Evolutionary conservation across 768 basidiomycete genomes (phyloP), one percentile per base, ranked within the genome.

Genomic region (Collybia sordida): DNA sequence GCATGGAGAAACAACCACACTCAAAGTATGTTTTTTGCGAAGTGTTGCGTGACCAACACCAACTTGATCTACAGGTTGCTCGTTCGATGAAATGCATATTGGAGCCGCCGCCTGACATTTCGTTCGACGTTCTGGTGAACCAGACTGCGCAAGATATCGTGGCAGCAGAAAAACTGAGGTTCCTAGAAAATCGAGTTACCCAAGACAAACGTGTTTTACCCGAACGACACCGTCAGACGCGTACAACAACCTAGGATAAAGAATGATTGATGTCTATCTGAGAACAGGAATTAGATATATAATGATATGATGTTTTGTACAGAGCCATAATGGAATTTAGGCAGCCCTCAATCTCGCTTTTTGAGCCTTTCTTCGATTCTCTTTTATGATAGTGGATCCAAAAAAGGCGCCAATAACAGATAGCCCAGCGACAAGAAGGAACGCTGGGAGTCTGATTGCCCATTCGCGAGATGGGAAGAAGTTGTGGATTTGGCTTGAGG

Each of bases 401-500:
- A 96, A 69, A 67, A 97, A 93, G 34, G 77, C 60, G 9, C 90
- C 90, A 35, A 98, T 87, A 9, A 77, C 85, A n/a, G 84, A 75
- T 31, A 97, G 70, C 5, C 94, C 95, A 7, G 88, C 62, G 4
- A 94, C 76, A 6, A 98, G 80, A 43, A 95, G 71, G 65, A 92
- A 80, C 2, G 90, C 87, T 34, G 95, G 94, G 40, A 98, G 65
- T 17, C 89, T 82, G 43, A 98, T 75, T 8, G 93, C 95, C 93
- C 94, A 98, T 73, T 97, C 93, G 42, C 95, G 77, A 4, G 90
- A 64, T 0, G 92, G 96, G 65, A 98, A 98, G 69, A 81, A 84
- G 37, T 62, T 56, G 54, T 94, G 91, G 24, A 96, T 72, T 17
- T 85, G 80, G 59, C 83, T 93, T 2, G 82, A 77, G 1, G 75